Evolutionary conservation across 1,139 yeast species (phyloP).

Genomic region (Suhomyces maxii): DNA sequence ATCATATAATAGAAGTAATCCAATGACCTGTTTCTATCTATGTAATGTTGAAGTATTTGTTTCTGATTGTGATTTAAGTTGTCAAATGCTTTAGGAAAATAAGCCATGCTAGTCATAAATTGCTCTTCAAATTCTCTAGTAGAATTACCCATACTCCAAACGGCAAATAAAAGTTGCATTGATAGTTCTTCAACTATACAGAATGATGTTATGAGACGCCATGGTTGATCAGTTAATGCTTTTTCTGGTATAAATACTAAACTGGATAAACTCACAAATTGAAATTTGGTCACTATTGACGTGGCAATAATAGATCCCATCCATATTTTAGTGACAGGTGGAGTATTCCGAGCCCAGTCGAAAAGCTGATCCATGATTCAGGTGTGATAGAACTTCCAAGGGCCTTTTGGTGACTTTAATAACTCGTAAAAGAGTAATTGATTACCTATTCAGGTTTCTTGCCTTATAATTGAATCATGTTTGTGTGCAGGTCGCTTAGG

Average conservation of each 20-base stretch:
- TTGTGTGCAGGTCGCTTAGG: too few relatives aligned
- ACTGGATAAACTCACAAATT: constrained; percentile 15
- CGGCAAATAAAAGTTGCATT: constrained; percentile 19
- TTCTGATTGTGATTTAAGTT: constrained; percentile 20
- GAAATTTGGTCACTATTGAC: constrained; percentile 19
- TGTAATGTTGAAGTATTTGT: constrained; percentile 14
- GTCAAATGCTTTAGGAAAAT: constrained; percentile 20
- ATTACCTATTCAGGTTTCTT: neutral
- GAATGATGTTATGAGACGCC: constrained; percentile 41
- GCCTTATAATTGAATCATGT: too few relatives aligned
- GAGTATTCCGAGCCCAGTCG: constrained; percentile 19
- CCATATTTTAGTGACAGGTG: constrained; percentile 39
- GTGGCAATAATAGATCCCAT: constrained; percentile 20
- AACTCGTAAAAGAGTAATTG: too few relatives aligned
- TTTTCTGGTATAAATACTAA: constrained; percentile 26
- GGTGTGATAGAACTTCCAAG: neutral
- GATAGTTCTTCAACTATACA: constrained; percentile 32
- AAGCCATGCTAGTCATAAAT: constrained; percentile 12
- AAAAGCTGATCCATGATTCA: constrained; percentile 20
- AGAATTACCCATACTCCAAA: constrained; percentile 21
- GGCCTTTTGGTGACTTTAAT: too few relatives aligned
- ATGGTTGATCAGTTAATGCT: constrained; percentile 31
- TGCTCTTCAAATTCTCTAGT: constrained; percentile 23
- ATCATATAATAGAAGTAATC: constrained; percentile 35
- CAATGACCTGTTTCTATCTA: constrained; percentile 21